Evolutionary conservation across 139 green algal genomes (phyloP).

Genomic region (Chlorella vulgaris): DNA sequence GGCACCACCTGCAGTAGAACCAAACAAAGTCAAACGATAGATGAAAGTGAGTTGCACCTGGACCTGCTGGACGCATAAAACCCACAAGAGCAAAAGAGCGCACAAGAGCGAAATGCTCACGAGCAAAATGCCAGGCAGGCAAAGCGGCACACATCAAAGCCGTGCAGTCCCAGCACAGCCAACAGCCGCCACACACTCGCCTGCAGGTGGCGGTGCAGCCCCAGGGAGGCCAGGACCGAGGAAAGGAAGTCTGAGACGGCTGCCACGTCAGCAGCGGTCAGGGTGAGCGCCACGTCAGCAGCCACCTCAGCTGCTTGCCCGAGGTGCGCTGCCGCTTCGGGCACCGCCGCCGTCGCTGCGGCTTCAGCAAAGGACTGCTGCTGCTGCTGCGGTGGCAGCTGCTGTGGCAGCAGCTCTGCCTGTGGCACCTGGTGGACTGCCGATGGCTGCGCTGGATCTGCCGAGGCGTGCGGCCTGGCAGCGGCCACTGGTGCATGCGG

Average conservation of each 20-base stretch:
- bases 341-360: not conserved
- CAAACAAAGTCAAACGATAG: too few relatives aligned
- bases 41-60: too few relatives aligned
- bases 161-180: too few relatives aligned
- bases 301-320: not conserved
- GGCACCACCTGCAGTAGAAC: slow-evolving; percentile 2
- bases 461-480: too few relatives aligned
- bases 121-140: too few relatives aligned
- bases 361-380: not conserved
- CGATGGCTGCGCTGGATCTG: too few relatives aligned
- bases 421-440: not conserved
- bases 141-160: not conserved
- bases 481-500: not conserved
- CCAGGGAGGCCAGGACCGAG: not conserved
- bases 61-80: too few relatives aligned
- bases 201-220: slow-evolving; percentile 25
- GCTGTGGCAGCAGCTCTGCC: too few relatives aligned
- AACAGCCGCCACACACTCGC: not conserved
- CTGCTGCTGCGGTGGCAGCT: not conserved
- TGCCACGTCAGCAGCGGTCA: slow-evolving; percentile 10
- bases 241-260: slow-evolving; percentile 1
- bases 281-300: not conserved
- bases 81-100: too few relatives aligned
- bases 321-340: not conserved
- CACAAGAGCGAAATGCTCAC: too few relatives aligned